These are phyloP conservation scores for Guadua angustifolia DNA, from an alignment of 176 grass and related monocot species.

Conservation along the genomic window DNA sequence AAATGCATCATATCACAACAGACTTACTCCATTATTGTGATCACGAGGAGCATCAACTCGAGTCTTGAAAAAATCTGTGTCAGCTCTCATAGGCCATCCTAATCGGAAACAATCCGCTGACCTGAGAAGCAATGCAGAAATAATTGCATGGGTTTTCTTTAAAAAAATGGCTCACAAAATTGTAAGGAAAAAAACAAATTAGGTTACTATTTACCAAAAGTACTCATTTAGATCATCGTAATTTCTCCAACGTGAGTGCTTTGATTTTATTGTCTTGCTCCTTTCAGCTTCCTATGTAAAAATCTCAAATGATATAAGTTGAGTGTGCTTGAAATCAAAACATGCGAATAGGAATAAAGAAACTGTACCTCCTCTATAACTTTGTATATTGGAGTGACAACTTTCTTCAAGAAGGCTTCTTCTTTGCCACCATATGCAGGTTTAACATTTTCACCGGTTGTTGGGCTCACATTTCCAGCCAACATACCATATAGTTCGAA, in stretches of 20 bases:
- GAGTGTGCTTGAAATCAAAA: conserved; percentile 8
- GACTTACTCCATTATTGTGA: conserved; percentile 56
- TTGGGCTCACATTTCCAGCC: conserved; percentile 89
- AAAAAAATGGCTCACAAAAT: conserved; percentile 4
- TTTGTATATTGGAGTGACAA: conserved; percentile 91
- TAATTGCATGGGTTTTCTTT: conserved; percentile 26
- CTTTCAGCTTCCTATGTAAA: conserved; percentile 74
- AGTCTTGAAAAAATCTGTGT: conserved; percentile 90
- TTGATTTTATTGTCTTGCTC: conserved; percentile 81
- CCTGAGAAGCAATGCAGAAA: conserved; percentile 53
- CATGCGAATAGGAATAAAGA: conserved; percentile 25
- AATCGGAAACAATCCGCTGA: conserved; percentile 87
- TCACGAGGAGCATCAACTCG: conserved; percentile 10
- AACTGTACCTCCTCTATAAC: conserved; percentile 70
- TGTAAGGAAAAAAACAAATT: conserved; percentile 27
- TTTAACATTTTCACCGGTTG: conserved; percentile 92
- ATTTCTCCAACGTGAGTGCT: conserved; percentile 96
- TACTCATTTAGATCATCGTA: conserved; percentile 98
- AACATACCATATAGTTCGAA: conserved; percentile 96
- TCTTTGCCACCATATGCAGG: conserved; percentile 89
- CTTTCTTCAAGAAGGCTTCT: conserved; percentile 89
- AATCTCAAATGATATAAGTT: conserved; percentile 34
- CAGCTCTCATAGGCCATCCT: conserved; percentile 92
- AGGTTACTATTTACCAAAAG: conserved; percentile 69
- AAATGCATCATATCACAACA: conserved; percentile 12